phyloP scores from a whole-genome alignment of 169 alveolate species.

The Plasmodium vivax region DNA sequence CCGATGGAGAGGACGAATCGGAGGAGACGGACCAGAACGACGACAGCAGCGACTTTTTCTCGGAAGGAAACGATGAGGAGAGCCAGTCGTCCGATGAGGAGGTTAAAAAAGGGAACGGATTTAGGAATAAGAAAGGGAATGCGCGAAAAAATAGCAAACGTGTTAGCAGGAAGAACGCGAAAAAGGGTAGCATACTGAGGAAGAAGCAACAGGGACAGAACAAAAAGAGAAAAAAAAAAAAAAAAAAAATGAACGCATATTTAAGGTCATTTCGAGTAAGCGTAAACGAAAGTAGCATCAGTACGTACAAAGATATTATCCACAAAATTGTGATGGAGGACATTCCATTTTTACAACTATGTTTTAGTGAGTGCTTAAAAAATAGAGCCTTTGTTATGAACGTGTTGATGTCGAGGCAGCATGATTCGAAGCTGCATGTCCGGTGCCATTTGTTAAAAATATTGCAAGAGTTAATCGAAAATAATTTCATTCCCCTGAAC shows the following conservation, averaged over 20 bases:
- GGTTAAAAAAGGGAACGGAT: not conserved
- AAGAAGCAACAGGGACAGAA: conserved; percentile 4
- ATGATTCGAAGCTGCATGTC: conserved; percentile 83
- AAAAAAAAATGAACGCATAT: conserved; percentile 4
- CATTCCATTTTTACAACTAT: conserved; percentile 34
- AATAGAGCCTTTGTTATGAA: conserved; percentile 40
- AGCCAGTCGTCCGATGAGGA: not conserved
- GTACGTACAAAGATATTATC: conserved; percentile 51
- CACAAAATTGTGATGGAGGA: conserved; percentile 52
- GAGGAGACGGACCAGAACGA: not conserved
- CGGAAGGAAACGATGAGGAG: not conserved
- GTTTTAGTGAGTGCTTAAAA: conserved; percentile 65
- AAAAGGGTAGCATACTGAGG: not conserved
- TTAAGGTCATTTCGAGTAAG: conserved; percentile 28
- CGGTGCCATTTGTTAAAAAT: conserved; percentile 81
- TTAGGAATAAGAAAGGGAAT: not conserved
- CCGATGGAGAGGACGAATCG: not conserved
- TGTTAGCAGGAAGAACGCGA: not conserved
- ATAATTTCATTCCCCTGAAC: conserved; percentile 81
- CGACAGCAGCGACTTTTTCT: not conserved
- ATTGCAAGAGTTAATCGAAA: conserved; percentile 80
- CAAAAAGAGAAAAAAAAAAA: not conserved
- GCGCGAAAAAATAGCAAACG: not conserved
- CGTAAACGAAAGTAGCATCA: conserved; percentile 23
- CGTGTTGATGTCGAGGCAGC: conserved; percentile 78